These are phyloP conservation scores for Paecilomyces dactylethromorphus DNA, from an alignment of 2,329 filamentous ascomycete species.

Conservation along the genomic window DNA sequence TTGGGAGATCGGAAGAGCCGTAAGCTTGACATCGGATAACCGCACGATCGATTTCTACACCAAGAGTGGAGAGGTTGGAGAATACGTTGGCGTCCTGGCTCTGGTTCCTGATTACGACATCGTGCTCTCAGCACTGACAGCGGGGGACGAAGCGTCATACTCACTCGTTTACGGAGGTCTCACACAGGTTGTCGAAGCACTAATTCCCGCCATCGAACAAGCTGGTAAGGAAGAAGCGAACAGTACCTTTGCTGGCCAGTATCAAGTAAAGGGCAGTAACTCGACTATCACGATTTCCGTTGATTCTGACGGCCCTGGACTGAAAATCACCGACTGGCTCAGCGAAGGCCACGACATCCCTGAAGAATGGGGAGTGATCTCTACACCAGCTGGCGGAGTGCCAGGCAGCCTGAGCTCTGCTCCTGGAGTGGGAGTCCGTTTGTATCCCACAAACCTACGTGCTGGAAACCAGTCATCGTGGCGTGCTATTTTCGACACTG, in stretches of 20 bases:
- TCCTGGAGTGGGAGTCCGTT: too few species aligned
- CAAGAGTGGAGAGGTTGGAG: constrained; percentile 3
- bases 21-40: constrained; percentile 5
- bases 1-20: constrained; percentile 31
- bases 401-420: too few species aligned
- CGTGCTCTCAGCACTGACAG: constrained; percentile 1
- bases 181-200: background rate
- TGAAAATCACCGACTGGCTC: background rate
- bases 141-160: background rate
- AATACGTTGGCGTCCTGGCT: constrained; percentile 1
- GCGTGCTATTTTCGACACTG: background rate
- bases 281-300: background rate
- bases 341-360: background rate
- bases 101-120: constrained; percentile 7
- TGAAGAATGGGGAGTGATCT: background rate
- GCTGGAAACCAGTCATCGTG: background rate
- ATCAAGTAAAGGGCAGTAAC: background rate
- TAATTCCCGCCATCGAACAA: constrained; percentile 3
- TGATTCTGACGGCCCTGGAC: background rate
- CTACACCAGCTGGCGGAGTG: background rate
- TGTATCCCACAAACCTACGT: background rate
- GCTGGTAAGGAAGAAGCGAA: constrained; percentile 1
- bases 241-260: background rate
- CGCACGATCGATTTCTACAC: constrained; percentile 31
- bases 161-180: background rate